These are phyloP conservation scores for Rhazya stricta DNA, from an alignment of 257 asterid species.

Conservation along the genomic window DNA sequence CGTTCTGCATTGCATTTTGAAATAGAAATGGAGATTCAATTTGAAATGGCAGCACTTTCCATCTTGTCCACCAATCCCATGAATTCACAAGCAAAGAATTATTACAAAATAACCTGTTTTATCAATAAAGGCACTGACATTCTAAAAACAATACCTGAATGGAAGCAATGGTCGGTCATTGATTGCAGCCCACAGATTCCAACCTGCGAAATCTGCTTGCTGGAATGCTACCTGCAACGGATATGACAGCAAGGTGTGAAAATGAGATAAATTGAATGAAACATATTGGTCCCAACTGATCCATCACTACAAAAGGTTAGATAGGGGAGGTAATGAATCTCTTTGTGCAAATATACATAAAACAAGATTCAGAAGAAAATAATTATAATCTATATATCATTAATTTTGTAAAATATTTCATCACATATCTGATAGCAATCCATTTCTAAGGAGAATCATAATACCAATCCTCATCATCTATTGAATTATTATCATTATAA, in stretches of 20 bases:
- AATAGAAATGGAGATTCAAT: not conserved
- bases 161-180: conserved; percentile 82
- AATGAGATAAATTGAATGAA: not conserved
- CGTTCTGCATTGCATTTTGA: too few relatives aligned
- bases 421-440: too few relatives aligned
- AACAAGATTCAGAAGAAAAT: not conserved
- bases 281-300: not conserved
- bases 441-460: too few relatives aligned
- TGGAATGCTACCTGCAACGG: conserved; percentile 82
- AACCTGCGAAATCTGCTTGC: conserved; percentile 96
- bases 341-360: not conserved
- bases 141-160: conserved; percentile 55
- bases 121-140: not conserved
- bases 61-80: not conserved
- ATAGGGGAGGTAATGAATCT: not conserved
- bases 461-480: too few relatives aligned
- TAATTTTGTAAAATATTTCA: too few relatives aligned
- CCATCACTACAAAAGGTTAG: not conserved
- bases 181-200: conserved; percentile 99
- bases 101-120: not conserved
- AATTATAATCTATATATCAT: not conserved
- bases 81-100: conserved; percentile 2
- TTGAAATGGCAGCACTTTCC: not conserved
- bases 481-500: too few relatives aligned
- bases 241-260: conserved; percentile 15